phyloP scores from a whole-genome alignment of 495 filamentous ascomycete genomes.

The Xylaria curta region DNA sequence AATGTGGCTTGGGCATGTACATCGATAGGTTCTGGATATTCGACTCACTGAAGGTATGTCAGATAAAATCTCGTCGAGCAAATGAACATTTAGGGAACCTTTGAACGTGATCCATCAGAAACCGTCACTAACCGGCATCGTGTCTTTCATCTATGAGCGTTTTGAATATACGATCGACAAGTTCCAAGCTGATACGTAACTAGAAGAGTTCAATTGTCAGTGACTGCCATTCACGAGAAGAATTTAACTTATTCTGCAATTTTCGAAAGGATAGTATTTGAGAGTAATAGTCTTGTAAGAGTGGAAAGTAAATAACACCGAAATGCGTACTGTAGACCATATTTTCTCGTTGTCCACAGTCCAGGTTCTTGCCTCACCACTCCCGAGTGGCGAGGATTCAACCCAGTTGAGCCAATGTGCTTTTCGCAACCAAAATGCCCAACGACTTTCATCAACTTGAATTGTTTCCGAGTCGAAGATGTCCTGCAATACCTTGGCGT shows the following conservation, averaged over 20 bases:
- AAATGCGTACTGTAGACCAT: constrained; percentile 4
- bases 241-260: not conserved
- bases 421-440: not conserved
- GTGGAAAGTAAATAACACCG: not conserved
- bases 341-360: constrained; percentile 11
- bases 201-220: not conserved
- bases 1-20: not conserved
- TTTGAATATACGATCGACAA: constrained; percentile 15
- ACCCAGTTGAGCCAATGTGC: constrained; percentile 16
- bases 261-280: not conserved
- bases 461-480: not conserved
- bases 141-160: constrained; percentile 15
- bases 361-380: not conserved
- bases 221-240: not conserved
- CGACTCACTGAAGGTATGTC: not conserved
- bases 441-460: constrained; percentile 4
- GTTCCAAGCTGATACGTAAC: constrained; percentile 11
- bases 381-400: not conserved
- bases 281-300: not conserved
- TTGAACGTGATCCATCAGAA: not conserved
- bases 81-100: not conserved
- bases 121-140: constrained; percentile 6
- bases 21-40: not conserved
- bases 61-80: not conserved
- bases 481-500: not conserved